Evolutionary conservation across 331 rosid genomes (phyloP), one percentile per base, ranked within the genome.

Genomic region (Malus hybrid): DNA sequence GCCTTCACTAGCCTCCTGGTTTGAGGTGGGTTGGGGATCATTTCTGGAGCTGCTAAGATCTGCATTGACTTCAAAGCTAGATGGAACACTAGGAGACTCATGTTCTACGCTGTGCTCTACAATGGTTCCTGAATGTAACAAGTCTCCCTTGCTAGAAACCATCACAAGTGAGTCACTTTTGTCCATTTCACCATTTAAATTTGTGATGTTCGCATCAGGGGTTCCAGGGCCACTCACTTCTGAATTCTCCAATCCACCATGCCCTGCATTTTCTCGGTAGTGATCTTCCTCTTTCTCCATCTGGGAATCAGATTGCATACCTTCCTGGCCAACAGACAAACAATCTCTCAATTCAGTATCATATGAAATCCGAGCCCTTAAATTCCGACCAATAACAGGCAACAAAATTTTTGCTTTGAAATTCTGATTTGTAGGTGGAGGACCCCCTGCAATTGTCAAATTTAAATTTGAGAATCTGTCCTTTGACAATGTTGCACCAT

Each of bases 391-490:
- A 82, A 90, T 84, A 70, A 94, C 83, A 77, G 99, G 97, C 75
- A 92, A 73, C 34, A 93, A 90, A 73, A 91, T 88, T 70, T 86
- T 84, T 73, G 97, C 97, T 84, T 90, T 94, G 68, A 91, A 94
- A 68, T 86, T 87, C 84, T 94, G 98, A 75, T 83, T 83, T 65
- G 95, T 84, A 71, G 98, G 98, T 64, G 92, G 87, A 87, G 97
- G 98, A 10, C 98, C 98, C 85, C 98, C 98, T 13, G 97, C 98
- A 71, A 94, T 94, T 53, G 99, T 94, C 83, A 87, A 79, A 75
- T 82, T 87, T 71, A 94, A 89, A 81, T 78, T 86, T 11, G 83
- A 76, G 53, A 82, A 73, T 39, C 79, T 71, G 70, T 76, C 84
- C 75, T 83, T 86, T 9, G 89, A 81, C 66, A 81, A 79, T 75